phyloP scores from a whole-genome alignment of 805 yeast species.

The Candida ulmi region DNA sequence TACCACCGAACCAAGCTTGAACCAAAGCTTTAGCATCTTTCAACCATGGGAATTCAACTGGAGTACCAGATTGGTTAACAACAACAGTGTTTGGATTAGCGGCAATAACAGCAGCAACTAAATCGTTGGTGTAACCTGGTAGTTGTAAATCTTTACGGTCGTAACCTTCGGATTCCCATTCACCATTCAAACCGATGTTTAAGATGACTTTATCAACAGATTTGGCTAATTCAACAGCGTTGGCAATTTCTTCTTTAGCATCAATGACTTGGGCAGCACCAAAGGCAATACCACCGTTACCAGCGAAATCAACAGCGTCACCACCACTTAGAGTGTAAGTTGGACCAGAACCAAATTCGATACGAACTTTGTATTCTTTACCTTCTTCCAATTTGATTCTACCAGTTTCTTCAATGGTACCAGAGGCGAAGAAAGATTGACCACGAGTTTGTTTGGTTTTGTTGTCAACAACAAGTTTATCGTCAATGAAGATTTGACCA shows the following conservation, averaged over 20 bases:
- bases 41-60: constrained; percentile 55
- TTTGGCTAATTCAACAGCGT: constrained; percentile 46
- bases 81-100: constrained; percentile 49
- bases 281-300: constrained; percentile 31
- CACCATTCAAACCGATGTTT: constrained; percentile 46
- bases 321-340: constrained; percentile 25
- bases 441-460: constrained; percentile 46
- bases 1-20: constrained; percentile 58
- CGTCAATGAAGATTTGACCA: constrained; percentile 49
- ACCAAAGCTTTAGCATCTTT: constrained; percentile 37
- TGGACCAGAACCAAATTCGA: constrained; percentile 47
- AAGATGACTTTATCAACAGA: constrained; percentile 47
- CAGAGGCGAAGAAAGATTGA: constrained; percentile 45
- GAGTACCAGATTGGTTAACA: constrained; percentile 59
- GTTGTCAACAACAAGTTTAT: constrained; percentile 48
- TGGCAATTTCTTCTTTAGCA: constrained; percentile 26
- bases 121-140: constrained; percentile 43
- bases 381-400: constrained; percentile 37
- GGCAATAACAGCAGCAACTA: constrained; percentile 38
- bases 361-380: constrained; percentile 35
- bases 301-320: constrained; percentile 20
- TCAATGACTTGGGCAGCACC: constrained; percentile 28
- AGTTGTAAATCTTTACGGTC: constrained; percentile 48
- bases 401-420: constrained; percentile 46
- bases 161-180: constrained; percentile 58